Evolutionary conservation across 2,329 filamentous ascomycete genomes (phyloP).

Genomic region (Juglanconis oblonga): DNA sequence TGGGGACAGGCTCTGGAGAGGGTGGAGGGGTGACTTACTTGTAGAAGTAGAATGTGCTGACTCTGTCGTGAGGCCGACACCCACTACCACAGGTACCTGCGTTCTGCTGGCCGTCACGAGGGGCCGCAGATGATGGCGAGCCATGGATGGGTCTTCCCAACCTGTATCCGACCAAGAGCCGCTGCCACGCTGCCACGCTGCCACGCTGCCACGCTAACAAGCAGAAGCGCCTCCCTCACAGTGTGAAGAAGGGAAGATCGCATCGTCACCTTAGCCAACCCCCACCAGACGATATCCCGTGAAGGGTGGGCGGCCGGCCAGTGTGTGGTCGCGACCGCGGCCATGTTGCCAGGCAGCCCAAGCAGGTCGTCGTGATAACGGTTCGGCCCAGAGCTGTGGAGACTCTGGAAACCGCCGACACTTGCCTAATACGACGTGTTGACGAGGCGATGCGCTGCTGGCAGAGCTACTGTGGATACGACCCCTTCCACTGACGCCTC

Average conservation of each 20-base stretch:
- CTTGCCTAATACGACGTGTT: background rate
- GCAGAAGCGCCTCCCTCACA: too few species aligned
- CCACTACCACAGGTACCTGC: slow-evolving; percentile 11
- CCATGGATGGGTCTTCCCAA: background rate
- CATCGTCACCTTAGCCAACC: background rate
- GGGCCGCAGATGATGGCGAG: slow-evolving; percentile 16
- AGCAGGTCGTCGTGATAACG: background rate
- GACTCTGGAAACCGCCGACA: background rate
- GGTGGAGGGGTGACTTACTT: slow-evolving; percentile 11
- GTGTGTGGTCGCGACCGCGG: background rate
- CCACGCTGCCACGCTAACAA: background rate
- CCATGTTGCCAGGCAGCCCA: background rate
- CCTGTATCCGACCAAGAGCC: background rate
- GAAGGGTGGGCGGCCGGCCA: background rate
- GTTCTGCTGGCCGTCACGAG: slow-evolving; percentile 18
- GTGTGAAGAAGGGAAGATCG: background rate
- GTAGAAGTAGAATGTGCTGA: background rate
- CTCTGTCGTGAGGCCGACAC: slow-evolving; percentile 11
- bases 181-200: background rate
- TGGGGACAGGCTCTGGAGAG: background rate
- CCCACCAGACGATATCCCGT: background rate
- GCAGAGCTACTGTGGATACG: slow-evolving; percentile 3
- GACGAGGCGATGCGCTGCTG: background rate
- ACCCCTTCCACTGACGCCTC: slow-evolving; percentile 3
- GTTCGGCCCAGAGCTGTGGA: slow-evolving; percentile 1